Percentiles rank a stretch among this genome's conserved stretches.
These are phyloP conservation scores for Fusarium beomiforme DNA, from an alignment of 2,329 filamentous ascomycete genomes.

Conservation along the genomic window DNA sequence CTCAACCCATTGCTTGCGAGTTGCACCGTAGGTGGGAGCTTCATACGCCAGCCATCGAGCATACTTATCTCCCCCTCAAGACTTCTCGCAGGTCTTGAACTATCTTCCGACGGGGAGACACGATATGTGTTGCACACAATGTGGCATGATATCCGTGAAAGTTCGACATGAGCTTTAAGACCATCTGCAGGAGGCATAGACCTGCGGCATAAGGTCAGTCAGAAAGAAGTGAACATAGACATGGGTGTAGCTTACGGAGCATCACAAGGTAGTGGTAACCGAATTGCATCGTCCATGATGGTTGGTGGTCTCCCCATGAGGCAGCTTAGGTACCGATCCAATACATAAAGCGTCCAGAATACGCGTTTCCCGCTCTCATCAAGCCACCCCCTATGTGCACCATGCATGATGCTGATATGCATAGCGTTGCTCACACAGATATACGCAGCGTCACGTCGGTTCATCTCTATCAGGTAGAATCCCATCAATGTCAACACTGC, in stretches of 20 bases:
- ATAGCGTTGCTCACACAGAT: constrained; percentile 59
- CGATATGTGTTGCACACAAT: constrained; percentile 60
- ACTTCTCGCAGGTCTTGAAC: constrained; percentile 43
- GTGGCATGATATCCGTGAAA: constrained; percentile 59
- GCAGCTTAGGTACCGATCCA: constrained; percentile 60
- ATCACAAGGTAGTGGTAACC: constrained; percentile 53
- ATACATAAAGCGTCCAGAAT: constrained; percentile 64
- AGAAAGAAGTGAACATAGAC: background rate
- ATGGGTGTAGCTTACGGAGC: constrained; percentile 50
- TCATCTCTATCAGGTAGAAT: constrained; percentile 60
- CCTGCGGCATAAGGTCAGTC: constrained; percentile 39
- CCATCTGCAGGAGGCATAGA: constrained; percentile 56
- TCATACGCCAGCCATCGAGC: constrained; percentile 54
- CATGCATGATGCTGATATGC: constrained; percentile 59
- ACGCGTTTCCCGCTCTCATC: constrained; percentile 57
- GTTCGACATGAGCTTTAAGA: constrained; percentile 57
- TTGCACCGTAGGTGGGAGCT: constrained; percentile 51
- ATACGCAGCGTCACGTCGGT: constrained; percentile 60
- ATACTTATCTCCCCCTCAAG: constrained; percentile 53
- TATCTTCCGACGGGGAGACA: constrained; percentile 47
- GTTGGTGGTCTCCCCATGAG: constrained; percentile 60
- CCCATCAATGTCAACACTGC: constrained; percentile 58
- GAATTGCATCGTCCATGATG: constrained; percentile 59
- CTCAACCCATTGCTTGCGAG: constrained; percentile 49
- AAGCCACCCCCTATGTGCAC: constrained; percentile 56